Evolutionary conservation across 305 asterid species (phyloP).

Genomic region (Fraxinus baroniana): DNA sequence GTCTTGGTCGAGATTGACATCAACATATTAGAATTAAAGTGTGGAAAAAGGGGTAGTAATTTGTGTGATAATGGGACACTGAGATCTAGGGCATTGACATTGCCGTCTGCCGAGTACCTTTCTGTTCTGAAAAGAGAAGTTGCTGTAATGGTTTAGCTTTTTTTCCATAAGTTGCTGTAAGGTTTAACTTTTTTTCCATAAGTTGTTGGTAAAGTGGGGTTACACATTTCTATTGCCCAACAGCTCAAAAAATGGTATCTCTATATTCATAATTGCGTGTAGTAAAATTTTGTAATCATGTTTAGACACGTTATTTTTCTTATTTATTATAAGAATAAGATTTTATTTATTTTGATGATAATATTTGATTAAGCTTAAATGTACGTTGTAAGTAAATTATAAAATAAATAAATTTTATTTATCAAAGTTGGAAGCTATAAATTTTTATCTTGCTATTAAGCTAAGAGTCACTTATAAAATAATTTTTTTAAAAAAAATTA

Average conservation of each 20-base stretch:
- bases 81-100: constrained; percentile 60
- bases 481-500: too few relatives aligned
- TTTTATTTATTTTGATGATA: background rate
- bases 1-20: constrained; percentile 20
- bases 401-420: too few relatives aligned
- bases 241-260: constrained; percentile 37
- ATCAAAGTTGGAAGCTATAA: too few relatives aligned
- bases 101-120: constrained; percentile 37
- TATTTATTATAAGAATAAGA: too few relatives aligned
- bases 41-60: constrained; percentile 24
- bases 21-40: constrained; percentile 21
- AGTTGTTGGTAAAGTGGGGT: constrained; percentile 44
- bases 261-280: constrained; percentile 11
- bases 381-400: background rate
- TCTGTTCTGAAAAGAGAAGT: constrained; percentile 37
- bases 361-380: too few relatives aligned
- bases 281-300: background rate
- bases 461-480: background rate
- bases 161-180: constrained; percentile 26
- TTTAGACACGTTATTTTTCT: background rate
- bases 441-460: background rate
- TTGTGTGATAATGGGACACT: constrained; percentile 50
- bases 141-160: constrained; percentile 36
- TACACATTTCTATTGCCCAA: constrained; percentile 38
- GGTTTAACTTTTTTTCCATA: constrained; percentile 34